Base-by-base conservation (phyloP, 257 asterid species). In the Nicotiana paniculata region DNA sequence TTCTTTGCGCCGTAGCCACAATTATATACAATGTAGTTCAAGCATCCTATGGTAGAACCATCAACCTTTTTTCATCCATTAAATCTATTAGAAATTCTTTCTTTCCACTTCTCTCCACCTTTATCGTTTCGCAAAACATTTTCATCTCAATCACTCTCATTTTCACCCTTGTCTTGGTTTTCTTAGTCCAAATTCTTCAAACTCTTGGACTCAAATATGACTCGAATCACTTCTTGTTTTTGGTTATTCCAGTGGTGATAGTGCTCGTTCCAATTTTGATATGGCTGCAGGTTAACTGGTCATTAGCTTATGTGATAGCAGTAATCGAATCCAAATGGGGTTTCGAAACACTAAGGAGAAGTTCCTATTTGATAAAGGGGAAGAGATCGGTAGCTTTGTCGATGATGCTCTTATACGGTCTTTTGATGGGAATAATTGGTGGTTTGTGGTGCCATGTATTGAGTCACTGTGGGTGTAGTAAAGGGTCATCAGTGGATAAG, bases 381-480 rank as follows among this genome's bases (percentile, higher is more conserved):
- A 72, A 37, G 76, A 82, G 78, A 59, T 70, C 32, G 30, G 9
- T 59, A 16, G 81, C 74, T 24, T 13, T 28, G 24, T 28, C 1
- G 30, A 21, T 21, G 30, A 28, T 28, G 1, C 30, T 28, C 1
- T 28, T 1, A 1, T 28, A 28, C 30, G 30, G 30, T 28, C 30
- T 28, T 28, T 1, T 28, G 4, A 37, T 5, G 43, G 43, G 43
- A 37, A 37, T 37, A 37, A 37, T 37, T 37, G 77, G 92, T 81
- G 88, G 87, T 37, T 35, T 5, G 0, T 87, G 85, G 77, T 2
- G 37, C 55, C 0, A 18, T 37, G 54, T 46, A 8, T 69, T 89
- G 80, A 65, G 92, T 88, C 89, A 91, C 82, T 1, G 92, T 85
- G 5, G 93, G 69, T 15, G 81, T 39, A 80, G 94, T 88, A 30